Evolutionary conservation across 140 eudicot species (phyloP).

Genomic region (Flaveria floridana): DNA sequence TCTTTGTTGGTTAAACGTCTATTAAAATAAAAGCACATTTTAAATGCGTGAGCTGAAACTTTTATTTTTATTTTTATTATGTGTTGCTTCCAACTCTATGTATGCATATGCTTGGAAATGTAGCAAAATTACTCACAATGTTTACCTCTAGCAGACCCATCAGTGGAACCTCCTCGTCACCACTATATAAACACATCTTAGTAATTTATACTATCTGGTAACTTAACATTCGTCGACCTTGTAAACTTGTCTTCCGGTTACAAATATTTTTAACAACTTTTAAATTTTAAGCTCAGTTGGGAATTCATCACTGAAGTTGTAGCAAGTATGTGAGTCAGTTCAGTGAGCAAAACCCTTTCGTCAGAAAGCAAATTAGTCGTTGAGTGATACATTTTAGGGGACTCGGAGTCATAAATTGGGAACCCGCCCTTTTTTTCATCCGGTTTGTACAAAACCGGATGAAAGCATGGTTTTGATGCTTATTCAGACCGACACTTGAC

Average conservation of each 20-base stretch:
- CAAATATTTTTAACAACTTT: slow-evolving; percentile 70
- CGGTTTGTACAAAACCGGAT: slow-evolving; percentile 52
- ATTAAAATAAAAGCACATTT: not conserved
- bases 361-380: slow-evolving; percentile 77
- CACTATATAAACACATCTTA: slow-evolving; percentile 41
- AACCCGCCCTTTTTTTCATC: slow-evolving; percentile 56
- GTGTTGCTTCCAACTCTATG: too few species aligned
- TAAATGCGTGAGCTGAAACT: not conserved
- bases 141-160: slow-evolving; percentile 57
- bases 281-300: slow-evolving; percentile 68
- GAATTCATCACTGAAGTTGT: slow-evolving; percentile 47
- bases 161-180: slow-evolving; percentile 47
- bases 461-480: slow-evolving; percentile 61
- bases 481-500: slow-evolving; percentile 68
- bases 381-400: slow-evolving; percentile 71
- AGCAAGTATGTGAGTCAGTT: slow-evolving; percentile 65
- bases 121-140: slow-evolving; percentile 37
- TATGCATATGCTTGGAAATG: too few species aligned
- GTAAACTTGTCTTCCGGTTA: slow-evolving; percentile 38
- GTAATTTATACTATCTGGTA: slow-evolving; percentile 45
- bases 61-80: not conserved
- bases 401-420: slow-evolving; percentile 50
- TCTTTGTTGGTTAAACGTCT: not conserved
- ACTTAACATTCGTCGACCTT: slow-evolving; percentile 39
- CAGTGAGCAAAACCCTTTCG: slow-evolving; percentile 71